Percentiles rank a stretch among this genome's conserved stretches.
Evolutionary conservation across 139 green algal genomes (phyloP).

Genomic region (Chlamydomonas schloesseri): DNA sequence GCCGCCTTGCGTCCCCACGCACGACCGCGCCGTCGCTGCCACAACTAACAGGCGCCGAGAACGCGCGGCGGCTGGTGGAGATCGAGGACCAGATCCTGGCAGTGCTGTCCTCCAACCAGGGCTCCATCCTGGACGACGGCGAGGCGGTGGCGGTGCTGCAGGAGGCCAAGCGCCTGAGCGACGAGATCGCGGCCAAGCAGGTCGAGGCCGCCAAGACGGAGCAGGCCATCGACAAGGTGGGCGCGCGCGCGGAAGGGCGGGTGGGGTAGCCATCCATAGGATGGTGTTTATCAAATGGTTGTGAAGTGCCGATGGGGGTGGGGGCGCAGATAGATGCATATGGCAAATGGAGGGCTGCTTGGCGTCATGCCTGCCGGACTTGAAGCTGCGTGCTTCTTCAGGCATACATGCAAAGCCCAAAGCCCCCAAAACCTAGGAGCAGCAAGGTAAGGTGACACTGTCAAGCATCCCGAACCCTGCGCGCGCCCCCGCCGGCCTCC

Average conservation of each 20-base stretch:
- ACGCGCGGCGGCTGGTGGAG: constrained; percentile 78
- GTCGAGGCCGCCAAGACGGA: constrained; percentile 67
- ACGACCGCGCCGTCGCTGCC: background rate
- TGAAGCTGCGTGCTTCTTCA: too few species aligned
- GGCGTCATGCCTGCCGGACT: too few species aligned
- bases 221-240: constrained; percentile 69
- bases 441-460: too few species aligned
- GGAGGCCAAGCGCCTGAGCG: constrained; percentile 61
- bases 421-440: too few species aligned
- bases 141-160: constrained; percentile 75
- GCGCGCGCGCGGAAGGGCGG: background rate
- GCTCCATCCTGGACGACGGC: constrained; percentile 85
- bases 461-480: too few species aligned
- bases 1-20: too few species aligned
- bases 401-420: too few species aligned
- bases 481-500: too few species aligned
- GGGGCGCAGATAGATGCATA: too few species aligned
- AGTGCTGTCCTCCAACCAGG: constrained; percentile 68
- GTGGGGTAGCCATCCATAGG: background rate
- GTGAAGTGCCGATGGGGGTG: too few species aligned
- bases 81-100: constrained; percentile 87
- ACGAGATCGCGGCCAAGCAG: constrained; percentile 83
- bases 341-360: too few species aligned
- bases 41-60: constrained; percentile 67
- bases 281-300: too few species aligned